phyloP scores from a whole-genome alignment of 768 basidiomycete genomes.

The Hericium alpestre region DNA sequence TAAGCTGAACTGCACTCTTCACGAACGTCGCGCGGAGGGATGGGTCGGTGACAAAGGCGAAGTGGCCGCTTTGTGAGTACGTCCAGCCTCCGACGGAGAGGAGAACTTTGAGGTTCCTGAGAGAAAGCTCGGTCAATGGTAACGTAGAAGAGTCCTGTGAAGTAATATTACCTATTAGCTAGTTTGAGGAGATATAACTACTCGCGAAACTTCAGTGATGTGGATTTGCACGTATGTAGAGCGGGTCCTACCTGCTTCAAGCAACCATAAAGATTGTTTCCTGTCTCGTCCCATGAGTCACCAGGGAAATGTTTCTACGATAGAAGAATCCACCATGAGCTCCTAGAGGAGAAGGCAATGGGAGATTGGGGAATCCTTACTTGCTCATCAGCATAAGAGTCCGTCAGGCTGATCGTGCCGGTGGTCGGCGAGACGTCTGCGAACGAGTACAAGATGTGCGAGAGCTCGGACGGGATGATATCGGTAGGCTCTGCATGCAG shows the following conservation, averaged over 20 bases:
- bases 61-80: conserved; percentile 60
- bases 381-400: conserved; percentile 65
- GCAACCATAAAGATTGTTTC: conserved; percentile 73
- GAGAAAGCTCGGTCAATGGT: neutral
- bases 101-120: conserved; percentile 38
- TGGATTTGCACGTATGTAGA: neutral
- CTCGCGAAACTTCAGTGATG: neutral
- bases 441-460: conserved; percentile 74
- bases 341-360: neutral
- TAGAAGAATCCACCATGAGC: conserved; percentile 9
- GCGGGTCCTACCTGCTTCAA: conserved; percentile 52
- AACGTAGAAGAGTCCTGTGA: neutral
- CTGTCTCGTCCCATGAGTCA: conserved; percentile 64
- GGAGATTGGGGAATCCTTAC: conserved; percentile 20
- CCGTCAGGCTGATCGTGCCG: conserved; percentile 57
- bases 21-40: conserved; percentile 48
- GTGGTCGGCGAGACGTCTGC: conserved; percentile 56
- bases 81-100: conserved; percentile 57
- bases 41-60: conserved; percentile 48
- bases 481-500: conserved; percentile 48
- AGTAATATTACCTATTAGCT: conserved; percentile 29
- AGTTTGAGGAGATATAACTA: conserved; percentile 48
- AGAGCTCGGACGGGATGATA: conserved; percentile 47
- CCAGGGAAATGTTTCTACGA: conserved; percentile 57
- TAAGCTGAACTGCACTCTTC: conserved; percentile 44